phyloP scores from a whole-genome alignment of 257 asterid species.

The Forsythia viridissima region DNA sequence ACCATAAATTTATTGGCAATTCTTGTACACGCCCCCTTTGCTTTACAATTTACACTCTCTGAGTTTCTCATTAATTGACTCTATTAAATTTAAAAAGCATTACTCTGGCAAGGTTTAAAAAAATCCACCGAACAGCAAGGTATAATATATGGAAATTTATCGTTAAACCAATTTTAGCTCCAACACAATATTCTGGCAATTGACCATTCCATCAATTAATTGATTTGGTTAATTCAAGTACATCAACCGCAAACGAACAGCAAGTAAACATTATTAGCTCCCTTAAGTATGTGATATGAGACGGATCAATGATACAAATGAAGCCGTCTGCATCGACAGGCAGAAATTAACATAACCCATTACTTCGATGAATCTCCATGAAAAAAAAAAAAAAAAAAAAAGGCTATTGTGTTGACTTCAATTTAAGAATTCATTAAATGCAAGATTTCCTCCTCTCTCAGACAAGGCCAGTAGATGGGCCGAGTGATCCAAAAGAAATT shows the following conservation, averaged over 20 bases:
- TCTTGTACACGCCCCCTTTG: background rate
- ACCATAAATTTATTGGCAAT: background rate
- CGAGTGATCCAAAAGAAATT: background rate
- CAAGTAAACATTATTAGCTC: conserved; percentile 7
- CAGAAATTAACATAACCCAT: background rate
- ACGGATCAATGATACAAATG: background rate
- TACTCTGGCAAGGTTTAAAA: background rate
- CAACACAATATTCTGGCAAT: background rate
- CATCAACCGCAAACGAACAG: background rate
- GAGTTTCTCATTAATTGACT: background rate
- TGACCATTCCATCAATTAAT: conserved; percentile 2
- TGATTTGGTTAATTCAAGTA: background rate
- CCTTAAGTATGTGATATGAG: background rate
- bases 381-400: background rate
- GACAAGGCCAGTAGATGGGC: conserved; percentile 10
- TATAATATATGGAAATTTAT: background rate
- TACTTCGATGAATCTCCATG: background rate
- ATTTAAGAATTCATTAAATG: background rate
- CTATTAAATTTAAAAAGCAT: background rate
- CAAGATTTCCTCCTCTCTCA: background rate
- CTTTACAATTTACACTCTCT: background rate
- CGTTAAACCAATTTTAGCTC: background rate
- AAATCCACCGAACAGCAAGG: background rate
- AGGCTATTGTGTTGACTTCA: background rate
- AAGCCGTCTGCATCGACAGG: background rate